Base-by-base conservation (phyloP, 345 rosid species). In the Ricinus communis region DNA sequence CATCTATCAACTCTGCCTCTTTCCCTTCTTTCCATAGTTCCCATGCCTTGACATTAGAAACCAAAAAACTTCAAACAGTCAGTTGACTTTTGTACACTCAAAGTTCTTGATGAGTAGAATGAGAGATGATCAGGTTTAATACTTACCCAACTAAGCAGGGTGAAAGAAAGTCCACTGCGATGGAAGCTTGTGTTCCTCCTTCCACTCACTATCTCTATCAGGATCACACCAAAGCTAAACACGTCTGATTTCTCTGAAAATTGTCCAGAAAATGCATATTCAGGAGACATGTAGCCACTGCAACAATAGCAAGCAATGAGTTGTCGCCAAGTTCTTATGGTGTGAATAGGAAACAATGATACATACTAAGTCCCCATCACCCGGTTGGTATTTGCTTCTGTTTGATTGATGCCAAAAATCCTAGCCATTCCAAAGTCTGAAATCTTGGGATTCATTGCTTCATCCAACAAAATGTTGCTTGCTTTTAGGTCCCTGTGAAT, bases 241-340 rank as follows among this genome's bases (percentile, higher is more conserved):
- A 69, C 64, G 56, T 69, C 72, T 55, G 72, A 69, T 69, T 69
- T 69, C 54, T 40, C 64, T 1, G 64, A 69, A 59, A 69, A 69
- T 40, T 69, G 28, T 2, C 72, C 72, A 40, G 50, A 41, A 46
- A 69, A 41, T 43, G 64, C 72, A 69, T 69, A 69, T 25, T 69
- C 72, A 18, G 72, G 72, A 54, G 71, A 55, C 71, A 67, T 67
- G 22, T 67, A 67, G 21, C 71, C 71, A 24, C 71, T 68, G 62
- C 51, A 54, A 19, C 47, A 68, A 38, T 1, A 55, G 61, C 36
- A 15, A 28, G 13, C 15, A 33, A 6, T 33, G 2, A 24, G 13
- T 33, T 25, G 62, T 9, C 8, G 10, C 15, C 3, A 8, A 22
- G 41, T 21, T 18, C 19, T 6, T 33, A 33, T 2, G 6, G 38